Conservation (phyloP, 352 stramenopile species). For the Hyaloperonospora brassicae region DNA sequence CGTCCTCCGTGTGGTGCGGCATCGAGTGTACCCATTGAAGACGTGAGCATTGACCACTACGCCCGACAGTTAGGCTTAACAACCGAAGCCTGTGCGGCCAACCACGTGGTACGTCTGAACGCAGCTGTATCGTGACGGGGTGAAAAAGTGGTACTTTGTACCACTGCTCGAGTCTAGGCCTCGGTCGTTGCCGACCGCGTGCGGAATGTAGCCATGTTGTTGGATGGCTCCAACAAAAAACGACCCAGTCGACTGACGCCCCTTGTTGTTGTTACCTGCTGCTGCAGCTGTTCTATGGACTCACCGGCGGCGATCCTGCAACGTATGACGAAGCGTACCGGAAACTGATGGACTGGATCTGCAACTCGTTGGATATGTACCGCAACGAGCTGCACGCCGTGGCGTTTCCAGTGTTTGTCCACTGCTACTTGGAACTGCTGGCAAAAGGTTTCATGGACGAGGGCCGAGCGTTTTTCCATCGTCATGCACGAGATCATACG, state of each 20-base stretch:
- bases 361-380: conserved; percentile 82
- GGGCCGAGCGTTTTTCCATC: conserved; percentile 50
- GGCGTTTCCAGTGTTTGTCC: conserved; percentile 72
- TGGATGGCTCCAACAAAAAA: no score
- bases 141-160: no score
- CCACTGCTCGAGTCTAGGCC: no score
- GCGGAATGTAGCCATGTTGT: no score
- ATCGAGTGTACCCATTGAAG: conserved; percentile 9
- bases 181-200: no score
- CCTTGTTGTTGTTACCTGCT: conserved; percentile 4
- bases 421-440: conserved; percentile 77
- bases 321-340: conserved; percentile 64
- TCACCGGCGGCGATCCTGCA: conserved; percentile 46
- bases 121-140: not conserved
- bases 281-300: conserved; percentile 61
- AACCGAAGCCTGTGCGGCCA: conserved; percentile 63
- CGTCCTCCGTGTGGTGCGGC: conserved; percentile 31
- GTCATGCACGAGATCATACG: conserved; percentile 53
- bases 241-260: not conserved
- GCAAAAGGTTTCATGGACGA: conserved; percentile 47
- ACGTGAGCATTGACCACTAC: conserved; percentile 48
- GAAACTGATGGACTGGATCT: conserved; percentile 74
- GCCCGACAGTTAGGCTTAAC: conserved; percentile 53
- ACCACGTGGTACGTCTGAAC: conserved; percentile 49
- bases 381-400: conserved; percentile 77